Conservation (phyloP, 352 stramenopile species). For the Globisporangium emineosum region DNA sequence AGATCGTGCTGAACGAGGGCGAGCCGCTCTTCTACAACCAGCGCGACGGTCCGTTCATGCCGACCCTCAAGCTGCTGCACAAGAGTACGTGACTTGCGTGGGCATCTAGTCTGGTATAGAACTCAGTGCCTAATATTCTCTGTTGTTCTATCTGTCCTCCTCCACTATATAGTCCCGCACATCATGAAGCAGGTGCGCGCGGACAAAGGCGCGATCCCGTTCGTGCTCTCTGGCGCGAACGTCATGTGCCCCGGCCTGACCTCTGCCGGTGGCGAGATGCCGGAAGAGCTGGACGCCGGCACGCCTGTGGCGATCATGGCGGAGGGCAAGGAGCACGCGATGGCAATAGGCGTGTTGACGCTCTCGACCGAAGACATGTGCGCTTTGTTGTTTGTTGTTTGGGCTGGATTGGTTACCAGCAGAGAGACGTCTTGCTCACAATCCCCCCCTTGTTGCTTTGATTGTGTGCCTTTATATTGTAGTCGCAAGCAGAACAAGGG, state of each 20-base stretch:
- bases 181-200: slow-evolving; percentile 93
- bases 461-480: slow-evolving; percentile 1
- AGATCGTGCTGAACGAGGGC: slow-evolving; percentile 86
- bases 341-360: slow-evolving; percentile 95
- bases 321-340: slow-evolving; percentile 96
- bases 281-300: slow-evolving; percentile 77
- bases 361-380: slow-evolving; percentile 97
- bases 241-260: slow-evolving; percentile 99
- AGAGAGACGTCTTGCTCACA: not conserved
- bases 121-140: not conserved
- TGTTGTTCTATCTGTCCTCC: not conserved
- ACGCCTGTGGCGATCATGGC: slow-evolving; percentile 95
- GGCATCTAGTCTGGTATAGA: not conserved
- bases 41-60: slow-evolving; percentile 96
- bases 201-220: slow-evolving; percentile 98
- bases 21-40: slow-evolving; percentile 96
- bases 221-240: slow-evolving; percentile 96
- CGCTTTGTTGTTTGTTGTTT: slow-evolving; percentile 11
- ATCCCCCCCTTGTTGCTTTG: slow-evolving; percentile 3
- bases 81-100: too few relatives aligned
- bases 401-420: not conserved
- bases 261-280: slow-evolving; percentile 92
- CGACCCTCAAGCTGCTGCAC: slow-evolving; percentile 94
- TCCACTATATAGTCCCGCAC: slow-evolving; percentile 56
- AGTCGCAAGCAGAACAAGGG: slow-evolving; percentile 95